A percentile compares a stretch with the other conserved stretches of the same genome.
phyloP scores from a whole-genome alignment of 148 eudicot genomes.

The Nepenthes gracilis region DNA sequence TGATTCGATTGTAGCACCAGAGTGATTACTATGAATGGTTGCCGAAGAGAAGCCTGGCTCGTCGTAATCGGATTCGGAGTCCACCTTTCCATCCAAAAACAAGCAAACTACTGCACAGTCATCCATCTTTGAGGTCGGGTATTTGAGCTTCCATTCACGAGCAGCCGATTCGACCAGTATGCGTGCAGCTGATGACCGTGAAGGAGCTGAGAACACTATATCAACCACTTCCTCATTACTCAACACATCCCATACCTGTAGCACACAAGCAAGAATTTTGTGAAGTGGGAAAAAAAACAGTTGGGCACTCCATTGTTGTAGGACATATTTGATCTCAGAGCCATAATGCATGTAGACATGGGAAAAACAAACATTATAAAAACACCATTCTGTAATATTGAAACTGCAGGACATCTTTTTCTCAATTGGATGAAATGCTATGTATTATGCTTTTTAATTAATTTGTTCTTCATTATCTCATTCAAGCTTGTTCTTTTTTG shows the following conservation, averaged over 20 bases:
- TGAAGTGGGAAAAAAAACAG: too few relatives aligned
- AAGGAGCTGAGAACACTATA: constrained; percentile 60
- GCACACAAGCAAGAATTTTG: neutral
- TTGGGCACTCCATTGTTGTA: too few relatives aligned
- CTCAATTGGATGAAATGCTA: too few relatives aligned
- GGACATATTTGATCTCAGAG: too few relatives aligned
- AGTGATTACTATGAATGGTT: constrained; percentile 54
- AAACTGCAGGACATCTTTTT: too few relatives aligned
- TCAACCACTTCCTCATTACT: constrained; percentile 92
- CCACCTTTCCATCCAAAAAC: constrained; percentile 80
- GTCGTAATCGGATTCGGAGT: constrained; percentile 50
- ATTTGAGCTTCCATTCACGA: constrained; percentile 83
- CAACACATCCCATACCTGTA: constrained; percentile 91
- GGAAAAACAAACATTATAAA: neutral
- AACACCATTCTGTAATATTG: neutral
- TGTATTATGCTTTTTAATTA: too few relatives aligned
- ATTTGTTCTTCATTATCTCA: too few relatives aligned
- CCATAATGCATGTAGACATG: too few relatives aligned
- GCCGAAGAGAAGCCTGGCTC: constrained; percentile 70
- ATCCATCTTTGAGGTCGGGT: constrained; percentile 89
- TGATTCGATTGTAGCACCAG: constrained; percentile 48
- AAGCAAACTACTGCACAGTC: constrained; percentile 93
- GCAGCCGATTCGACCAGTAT: constrained; percentile 72
- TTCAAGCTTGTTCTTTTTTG: too few relatives aligned
- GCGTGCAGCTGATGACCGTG: constrained; percentile 81